A percentile compares a stretch with the other conserved stretches of the same genome.
These are phyloP conservation scores for Blastosporella zonata DNA, from an alignment of 1,284 basidiomycete genomes.

Conservation along the genomic window DNA sequence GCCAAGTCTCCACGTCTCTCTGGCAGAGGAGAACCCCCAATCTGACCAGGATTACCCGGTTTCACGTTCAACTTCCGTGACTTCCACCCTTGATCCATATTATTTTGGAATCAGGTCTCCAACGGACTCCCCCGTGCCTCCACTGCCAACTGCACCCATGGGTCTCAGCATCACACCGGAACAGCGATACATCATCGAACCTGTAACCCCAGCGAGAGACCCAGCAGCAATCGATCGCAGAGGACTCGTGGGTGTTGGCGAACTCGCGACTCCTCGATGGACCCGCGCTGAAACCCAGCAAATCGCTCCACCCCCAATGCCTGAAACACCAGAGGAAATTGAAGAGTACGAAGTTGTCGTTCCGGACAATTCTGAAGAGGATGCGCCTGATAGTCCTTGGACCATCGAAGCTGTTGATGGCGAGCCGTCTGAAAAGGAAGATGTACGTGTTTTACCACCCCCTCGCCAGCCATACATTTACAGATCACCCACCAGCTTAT, in stretches of 20 bases:
- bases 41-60: conserved; percentile 30
- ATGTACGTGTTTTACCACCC: conserved; percentile 41
- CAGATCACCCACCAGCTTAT: conserved; percentile 26
- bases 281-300: conserved; percentile 41
- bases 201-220: conserved; percentile 73
- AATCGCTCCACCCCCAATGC: conserved; percentile 24
- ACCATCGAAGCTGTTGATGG: conserved; percentile 83
- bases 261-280: conserved; percentile 98
- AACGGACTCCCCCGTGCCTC: conserved; percentile 56
- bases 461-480: conserved; percentile 12
- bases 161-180: conserved; percentile 40
- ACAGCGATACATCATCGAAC: conserved; percentile 40
- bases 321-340: conserved; percentile 22
- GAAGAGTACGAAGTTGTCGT: conserved; percentile 45
- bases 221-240: conserved; percentile 84
- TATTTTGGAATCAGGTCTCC: conserved; percentile 72
- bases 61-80: conserved; percentile 59
- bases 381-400: conserved; percentile 76
- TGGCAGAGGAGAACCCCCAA: conserved; percentile 28
- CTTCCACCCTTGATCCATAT: conserved; percentile 80
- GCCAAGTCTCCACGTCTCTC: conserved; percentile 39
- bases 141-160: conserved; percentile 38
- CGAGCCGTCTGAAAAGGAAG: conserved; percentile 64
- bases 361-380: conserved; percentile 38
- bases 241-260: conserved; percentile 90